Evolutionary conservation across 2,329 filamentous ascomycete genomes (phyloP).

Genomic region (Talaromyces sp.): DNA sequence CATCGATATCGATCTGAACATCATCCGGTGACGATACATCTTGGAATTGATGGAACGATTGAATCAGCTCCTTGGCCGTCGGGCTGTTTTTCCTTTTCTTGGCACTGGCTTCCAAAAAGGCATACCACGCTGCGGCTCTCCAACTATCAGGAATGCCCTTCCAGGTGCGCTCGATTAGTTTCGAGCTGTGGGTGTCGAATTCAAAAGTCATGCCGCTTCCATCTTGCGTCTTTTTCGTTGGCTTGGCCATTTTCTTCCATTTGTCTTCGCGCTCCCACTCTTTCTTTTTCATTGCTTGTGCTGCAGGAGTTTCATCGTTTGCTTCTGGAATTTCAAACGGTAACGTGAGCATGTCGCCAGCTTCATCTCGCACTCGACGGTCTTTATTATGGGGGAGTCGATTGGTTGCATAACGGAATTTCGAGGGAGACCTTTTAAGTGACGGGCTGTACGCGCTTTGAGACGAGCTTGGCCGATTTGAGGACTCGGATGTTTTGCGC

Average conservation of each 20-base stretch:
- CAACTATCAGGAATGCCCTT: conserved; percentile 97
- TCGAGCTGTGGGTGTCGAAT: conserved; percentile 76
- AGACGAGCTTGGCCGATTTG: conserved; percentile 41
- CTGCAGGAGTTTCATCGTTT: conserved; percentile 41
- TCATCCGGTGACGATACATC: conserved; percentile 76
- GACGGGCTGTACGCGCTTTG: conserved; percentile 40
- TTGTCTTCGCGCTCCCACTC: conserved; percentile 60
- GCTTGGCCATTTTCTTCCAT: conserved; percentile 61
- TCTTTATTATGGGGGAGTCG: conserved; percentile 49
- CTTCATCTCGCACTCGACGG: conserved; percentile 52
- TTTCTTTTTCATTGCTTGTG: conserved; percentile 49
- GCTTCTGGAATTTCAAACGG: conserved; percentile 48
- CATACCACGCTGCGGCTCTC: conserved; percentile 90
- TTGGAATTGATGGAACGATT: conserved; percentile 67
- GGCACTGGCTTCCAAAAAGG: conserved; percentile 76
- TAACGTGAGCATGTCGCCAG: conserved; percentile 59
- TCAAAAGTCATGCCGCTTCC: conserved; percentile 63
- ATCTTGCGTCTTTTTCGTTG: conserved; percentile 37
- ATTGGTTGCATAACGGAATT: conserved; percentile 49
- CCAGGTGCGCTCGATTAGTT: conserved; percentile 88
- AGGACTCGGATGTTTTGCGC: conserved; percentile 35
- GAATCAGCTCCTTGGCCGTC: conserved; percentile 65
- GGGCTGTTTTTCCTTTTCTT: conserved; percentile 56
- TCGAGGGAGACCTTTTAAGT: conserved; percentile 34
- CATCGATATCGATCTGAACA: conserved; percentile 94